Evolutionary conservation across 108 stramenopile genomes (phyloP), one percentile per base, ranked within the genome.

Genomic region (Mayamaea pseudoterrestris): DNA sequence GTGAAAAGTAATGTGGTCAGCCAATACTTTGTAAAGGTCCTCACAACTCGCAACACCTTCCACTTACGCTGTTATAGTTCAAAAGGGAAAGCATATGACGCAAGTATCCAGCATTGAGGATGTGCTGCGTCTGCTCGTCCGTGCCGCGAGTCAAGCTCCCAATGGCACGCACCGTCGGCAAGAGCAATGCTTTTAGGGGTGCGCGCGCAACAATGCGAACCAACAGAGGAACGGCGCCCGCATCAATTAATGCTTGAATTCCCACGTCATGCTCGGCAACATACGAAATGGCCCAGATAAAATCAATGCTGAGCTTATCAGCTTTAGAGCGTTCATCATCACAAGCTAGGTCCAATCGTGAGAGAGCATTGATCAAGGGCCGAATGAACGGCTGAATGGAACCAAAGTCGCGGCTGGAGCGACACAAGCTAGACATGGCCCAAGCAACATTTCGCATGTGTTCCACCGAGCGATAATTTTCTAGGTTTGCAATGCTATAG

Each of bases 131-230:
- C 35, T 93, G 89, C 2, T 47, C 35, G 35, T 94, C 94, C 28
- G 55, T 71, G 26, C 96, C 96, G 8, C 85, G 67, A 5, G 92
- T 93, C 51, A 97, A 81, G 65, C 95, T 97, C 25, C 96, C 96
- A 14, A 95, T 75, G 16, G 79, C 83, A 23, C 96, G 58, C 26
- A 97, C 69, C 13, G 86, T 85, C 6, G 96, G 93, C 9, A 83
- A 79, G 18, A 74, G 45, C 18, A 58, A 30, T 16, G 65, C 54
- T n/a, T n/a, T 22, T 57, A 43, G 7, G 63, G 31, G 14, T 28
- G 24, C 7, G 63, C 47, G 29, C 30, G 36, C 22, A 95, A 47
- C n/a, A 90, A 43, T 41, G n/a, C 51, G 47, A 18, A 85, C 55
- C 1, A 95, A 66, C 12, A 37, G 35, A 5, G 32, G 17, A 27